A percentile compares a stretch with the other conserved stretches of the same genome.
phyloP scores from a whole-genome alignment of 441 rosid genomes.

The Brassica balearica region DNA sequence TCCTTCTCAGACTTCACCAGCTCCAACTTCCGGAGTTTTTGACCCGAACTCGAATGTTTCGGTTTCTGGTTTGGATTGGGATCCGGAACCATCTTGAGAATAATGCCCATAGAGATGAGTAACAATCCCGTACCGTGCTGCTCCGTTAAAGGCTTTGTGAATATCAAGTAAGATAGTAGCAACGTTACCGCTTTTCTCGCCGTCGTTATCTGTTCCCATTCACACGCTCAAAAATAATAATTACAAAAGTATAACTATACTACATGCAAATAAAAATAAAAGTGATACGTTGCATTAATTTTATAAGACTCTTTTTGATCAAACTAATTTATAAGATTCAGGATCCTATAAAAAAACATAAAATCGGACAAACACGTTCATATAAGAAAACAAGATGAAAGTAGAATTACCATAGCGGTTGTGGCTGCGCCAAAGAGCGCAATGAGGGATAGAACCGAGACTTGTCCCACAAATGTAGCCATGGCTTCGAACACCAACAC shows the following conservation, averaged over 20 bases:
- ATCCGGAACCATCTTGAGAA: constrained; percentile 81
- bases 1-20: constrained; percentile 34
- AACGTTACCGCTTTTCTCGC: constrained; percentile 85
- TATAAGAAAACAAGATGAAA: constrained; percentile 4
- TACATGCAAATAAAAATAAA: not conserved
- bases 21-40: constrained; percentile 35
- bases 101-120: constrained; percentile 76
- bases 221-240: not conserved
- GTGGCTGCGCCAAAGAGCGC: constrained; percentile 88
- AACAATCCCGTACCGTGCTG: constrained; percentile 77
- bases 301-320: not conserved
- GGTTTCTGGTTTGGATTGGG: constrained; percentile 38
- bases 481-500: constrained; percentile 84
- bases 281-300: not conserved
- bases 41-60: constrained; percentile 36
- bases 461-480: constrained; percentile 88
- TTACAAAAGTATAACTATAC: not conserved
- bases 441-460: constrained; percentile 80
- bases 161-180: constrained; percentile 76
- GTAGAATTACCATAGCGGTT: constrained; percentile 72
- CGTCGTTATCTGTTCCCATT: constrained; percentile 67
- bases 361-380: not conserved
- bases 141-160: constrained; percentile 87
- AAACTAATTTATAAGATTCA: not conserved
- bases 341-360: not conserved